Base-by-base conservation (phyloP, 768 basidiomycete genomes). In the Collybiopsis confluens region DNA sequence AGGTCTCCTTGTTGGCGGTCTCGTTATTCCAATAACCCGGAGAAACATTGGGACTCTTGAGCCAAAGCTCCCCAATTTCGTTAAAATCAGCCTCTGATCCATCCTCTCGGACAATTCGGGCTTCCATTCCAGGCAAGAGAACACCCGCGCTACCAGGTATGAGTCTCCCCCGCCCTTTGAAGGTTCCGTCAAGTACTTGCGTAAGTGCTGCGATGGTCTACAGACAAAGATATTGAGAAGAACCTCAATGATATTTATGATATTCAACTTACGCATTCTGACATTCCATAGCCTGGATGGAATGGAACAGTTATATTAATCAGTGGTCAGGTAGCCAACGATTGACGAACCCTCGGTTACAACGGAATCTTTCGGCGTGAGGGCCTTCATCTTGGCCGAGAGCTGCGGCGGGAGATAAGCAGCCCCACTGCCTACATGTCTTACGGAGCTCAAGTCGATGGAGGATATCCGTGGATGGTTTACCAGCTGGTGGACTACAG, bases 241-340 rank as follows among this genome's bases (percentile, higher is more conserved):
- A 23, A 5, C n/a, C 23, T 42, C 18, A 48, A 9, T 33, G 5
- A 33, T 5, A 33, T 13, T 33, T 13, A 13, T 33, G 5, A 33
- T 5, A 33, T 33, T 6, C 13, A 48, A 68, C 85, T 46, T 62
- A 85, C 85, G 46, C 64, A 64, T 74, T 88, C 86, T 0, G 85
- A 85, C 76, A 86, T 78, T 20, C 88, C 88, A 59, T 86, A 90
- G 0, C 85, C 86, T 85, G 51, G n/a, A n/a, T n/a, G n/a, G n/a
- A n/a, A n/a, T n/a, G n/a, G n/a, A n/a, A n/a, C n/a, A n/a, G n/a
- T n/a, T n/a, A n/a, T n/a, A n/a, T n/a, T n/a, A n/a, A n/a, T n/a
- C n/a, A n/a, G n/a, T n/a, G n/a, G n/a, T n/a, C n/a, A n/a, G n/a
- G n/a, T n/a, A n/a, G n/a, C n/a, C n/a, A n/a, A n/a, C n/a, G n/a